Evolutionary conservation across 176 grass and related monocot species (phyloP).

Genomic region (Tillandsia leiboldiana): DNA sequence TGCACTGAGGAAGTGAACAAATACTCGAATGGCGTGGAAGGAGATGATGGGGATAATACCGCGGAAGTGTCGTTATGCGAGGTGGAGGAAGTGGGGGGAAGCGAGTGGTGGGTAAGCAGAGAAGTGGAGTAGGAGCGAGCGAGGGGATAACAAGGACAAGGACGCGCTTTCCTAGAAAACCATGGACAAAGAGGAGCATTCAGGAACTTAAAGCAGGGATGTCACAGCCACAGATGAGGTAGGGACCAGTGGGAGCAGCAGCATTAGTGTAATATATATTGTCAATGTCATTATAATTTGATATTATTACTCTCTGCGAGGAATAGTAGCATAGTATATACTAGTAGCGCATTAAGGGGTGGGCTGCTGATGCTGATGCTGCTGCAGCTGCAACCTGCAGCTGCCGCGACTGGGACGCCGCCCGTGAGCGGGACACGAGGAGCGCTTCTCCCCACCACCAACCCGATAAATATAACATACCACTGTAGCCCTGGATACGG

Average conservation of each 20-base stretch:
- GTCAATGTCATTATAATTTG: neutral
- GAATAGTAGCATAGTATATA: neutral
- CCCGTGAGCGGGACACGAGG: slow-evolving; percentile 32
- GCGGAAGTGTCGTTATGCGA: slow-evolving; percentile 19
- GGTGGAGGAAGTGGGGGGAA: slow-evolving; percentile 6
- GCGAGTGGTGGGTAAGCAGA: slow-evolving; percentile 4
- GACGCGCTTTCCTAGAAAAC: slow-evolving; percentile 41
- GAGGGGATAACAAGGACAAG: slow-evolving; percentile 23
- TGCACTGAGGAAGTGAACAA: slow-evolving; percentile 14
- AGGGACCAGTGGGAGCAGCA: neutral
- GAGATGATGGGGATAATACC: slow-evolving; percentile 16
- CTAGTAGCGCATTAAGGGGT: neutral
- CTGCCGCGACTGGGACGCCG: slow-evolving; percentile 21
- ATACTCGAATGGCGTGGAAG: slow-evolving; percentile 8
- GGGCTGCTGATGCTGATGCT: neutral
- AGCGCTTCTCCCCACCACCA: neutral
- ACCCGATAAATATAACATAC: neutral
- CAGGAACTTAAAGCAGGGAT: slow-evolving; percentile 19
- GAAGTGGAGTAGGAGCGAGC: neutral
- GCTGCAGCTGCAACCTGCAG: neutral
- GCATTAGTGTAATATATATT: slow-evolving; percentile 13
- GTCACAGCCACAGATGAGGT: neutral
- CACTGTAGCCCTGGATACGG: neutral
- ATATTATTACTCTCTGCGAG: neutral
- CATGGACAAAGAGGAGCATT: slow-evolving; percentile 50